Evolutionary conservation across 495 filamentous ascomycete genomes (phyloP).

Genomic region (Acidomyces sp.): DNA sequence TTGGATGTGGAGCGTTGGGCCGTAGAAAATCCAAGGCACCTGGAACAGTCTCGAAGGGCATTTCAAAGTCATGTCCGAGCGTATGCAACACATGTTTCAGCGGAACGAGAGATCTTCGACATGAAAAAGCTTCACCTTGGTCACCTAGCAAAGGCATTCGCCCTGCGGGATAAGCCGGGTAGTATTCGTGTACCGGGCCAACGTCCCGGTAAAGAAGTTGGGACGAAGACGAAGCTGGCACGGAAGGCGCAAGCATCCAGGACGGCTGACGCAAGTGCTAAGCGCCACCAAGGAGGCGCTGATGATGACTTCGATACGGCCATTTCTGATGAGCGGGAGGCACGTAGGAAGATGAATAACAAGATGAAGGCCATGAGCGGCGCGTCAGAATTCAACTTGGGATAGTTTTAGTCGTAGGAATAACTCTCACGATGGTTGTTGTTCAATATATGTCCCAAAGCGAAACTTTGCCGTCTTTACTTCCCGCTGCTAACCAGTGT

Average conservation of each 20-base stretch:
- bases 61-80: constrained; percentile 88
- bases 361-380: constrained; percentile 71
- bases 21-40: constrained; percentile 42
- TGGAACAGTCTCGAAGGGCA: constrained; percentile 63
- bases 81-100: constrained; percentile 81
- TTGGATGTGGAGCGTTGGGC: constrained; percentile 61
- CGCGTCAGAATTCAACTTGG: constrained; percentile 80
- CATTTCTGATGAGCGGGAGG: constrained; percentile 43
- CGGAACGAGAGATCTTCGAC: constrained; percentile 74
- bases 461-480: constrained; percentile 91
- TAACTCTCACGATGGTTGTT: too few relatives aligned
- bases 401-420: constrained; percentile 33
- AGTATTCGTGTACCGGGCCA: constrained; percentile 65
- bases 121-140: constrained; percentile 81
- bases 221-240: constrained; percentile 34
- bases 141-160: constrained; percentile 88
- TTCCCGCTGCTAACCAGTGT: constrained; percentile 84
- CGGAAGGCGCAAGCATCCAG: constrained; percentile 25
- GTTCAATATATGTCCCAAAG: constrained; percentile 84
- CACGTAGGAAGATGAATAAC: constrained; percentile 57
- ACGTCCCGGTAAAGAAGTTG: constrained; percentile 19
- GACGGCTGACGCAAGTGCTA: constrained; percentile 18
- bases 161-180: constrained; percentile 71
- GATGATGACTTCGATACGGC: constrained; percentile 32
- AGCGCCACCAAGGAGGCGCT: constrained; percentile 19